phyloP scores from a whole-genome alignment of 176 grass and related monocot species.

The Avena atlantica region DNA sequence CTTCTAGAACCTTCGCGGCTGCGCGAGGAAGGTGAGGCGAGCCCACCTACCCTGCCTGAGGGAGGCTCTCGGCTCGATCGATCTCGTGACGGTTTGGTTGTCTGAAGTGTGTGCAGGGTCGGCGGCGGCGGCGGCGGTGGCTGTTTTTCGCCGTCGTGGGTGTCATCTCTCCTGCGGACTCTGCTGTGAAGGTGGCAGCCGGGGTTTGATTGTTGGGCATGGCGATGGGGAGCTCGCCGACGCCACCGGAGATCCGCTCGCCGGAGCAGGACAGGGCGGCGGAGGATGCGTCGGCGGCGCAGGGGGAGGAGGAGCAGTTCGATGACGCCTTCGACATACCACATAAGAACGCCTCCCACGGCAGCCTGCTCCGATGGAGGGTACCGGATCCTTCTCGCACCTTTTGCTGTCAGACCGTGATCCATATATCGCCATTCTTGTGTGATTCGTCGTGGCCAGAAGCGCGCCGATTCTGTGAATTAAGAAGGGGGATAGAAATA shows the following conservation, averaged over 20 bases:
- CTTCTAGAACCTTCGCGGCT: constrained; percentile 35
- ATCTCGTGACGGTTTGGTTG: not conserved
- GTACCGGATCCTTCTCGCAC: constrained; percentile 41
- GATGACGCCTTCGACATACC: constrained; percentile 82
- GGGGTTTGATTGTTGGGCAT: constrained; percentile 21
- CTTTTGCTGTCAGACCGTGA: not conserved
- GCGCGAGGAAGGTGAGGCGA: not conserved
- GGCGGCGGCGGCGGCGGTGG: not conserved
- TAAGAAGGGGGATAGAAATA: not conserved
- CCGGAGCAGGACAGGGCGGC: constrained; percentile 26
- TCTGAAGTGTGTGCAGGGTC: not conserved
- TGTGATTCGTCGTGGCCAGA: not conserved
- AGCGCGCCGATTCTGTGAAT: not conserved
- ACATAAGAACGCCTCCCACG: constrained; percentile 71
- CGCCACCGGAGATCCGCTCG: constrained; percentile 63
- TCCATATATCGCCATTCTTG: not conserved
- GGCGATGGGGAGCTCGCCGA: constrained; percentile 43
- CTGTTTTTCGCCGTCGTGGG: constrained; percentile 21
- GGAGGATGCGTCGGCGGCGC: constrained; percentile 12
- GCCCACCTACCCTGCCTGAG: no score
- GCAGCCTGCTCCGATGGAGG: constrained; percentile 74
- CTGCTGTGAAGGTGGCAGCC: not conserved
- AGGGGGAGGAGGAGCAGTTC: constrained; percentile 35
- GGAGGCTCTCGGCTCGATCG: not conserved
- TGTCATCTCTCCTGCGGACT: constrained; percentile 57